These are phyloP conservation scores for Ophiognomonia clavigignenti-juglandacearum DNA, from an alignment of 2,329 filamentous ascomycete genomes.

Conservation along the genomic window DNA sequence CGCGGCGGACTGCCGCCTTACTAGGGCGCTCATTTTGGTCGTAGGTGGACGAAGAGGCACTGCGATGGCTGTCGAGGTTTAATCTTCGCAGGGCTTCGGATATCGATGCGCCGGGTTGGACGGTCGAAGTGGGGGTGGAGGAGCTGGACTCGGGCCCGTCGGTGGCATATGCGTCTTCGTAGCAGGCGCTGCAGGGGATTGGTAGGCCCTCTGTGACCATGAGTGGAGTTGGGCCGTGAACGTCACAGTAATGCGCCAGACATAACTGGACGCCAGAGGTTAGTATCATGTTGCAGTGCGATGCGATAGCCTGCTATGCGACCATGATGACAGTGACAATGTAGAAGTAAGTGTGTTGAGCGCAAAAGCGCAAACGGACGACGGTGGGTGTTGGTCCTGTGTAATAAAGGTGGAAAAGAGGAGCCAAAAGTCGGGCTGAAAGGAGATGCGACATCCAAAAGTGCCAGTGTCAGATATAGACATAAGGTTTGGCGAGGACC, in stretches of 20 bases:
- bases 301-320: constrained; percentile 2
- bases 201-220: constrained; percentile 66
- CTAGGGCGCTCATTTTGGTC: constrained; percentile 40
- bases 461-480: constrained; percentile 7
- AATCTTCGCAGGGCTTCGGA: constrained; percentile 45
- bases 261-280: constrained; percentile 53
- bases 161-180: constrained; percentile 34
- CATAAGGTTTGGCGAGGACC: constrained; percentile 6
- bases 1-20: constrained; percentile 36
- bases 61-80: constrained; percentile 36
- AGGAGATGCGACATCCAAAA: background rate
- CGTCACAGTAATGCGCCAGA: constrained; percentile 66
- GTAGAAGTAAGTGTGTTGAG: background rate
- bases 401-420: too few relatives aligned
- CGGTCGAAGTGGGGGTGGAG: constrained; percentile 28
- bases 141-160: constrained; percentile 36
- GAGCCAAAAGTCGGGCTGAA: constrained; percentile 1
- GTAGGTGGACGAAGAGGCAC: constrained; percentile 37
- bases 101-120: constrained; percentile 30
- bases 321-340: constrained; percentile 1
- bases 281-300: constrained; percentile 27
- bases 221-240: constrained; percentile 63
- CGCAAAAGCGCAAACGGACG: background rate
- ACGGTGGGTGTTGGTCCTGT: too few relatives aligned
- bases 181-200: constrained; percentile 55